Evolutionary conservation across 2,329 filamentous ascomycete genomes (phyloP).

Genomic region (Uncinocarpus reesii): DNA sequence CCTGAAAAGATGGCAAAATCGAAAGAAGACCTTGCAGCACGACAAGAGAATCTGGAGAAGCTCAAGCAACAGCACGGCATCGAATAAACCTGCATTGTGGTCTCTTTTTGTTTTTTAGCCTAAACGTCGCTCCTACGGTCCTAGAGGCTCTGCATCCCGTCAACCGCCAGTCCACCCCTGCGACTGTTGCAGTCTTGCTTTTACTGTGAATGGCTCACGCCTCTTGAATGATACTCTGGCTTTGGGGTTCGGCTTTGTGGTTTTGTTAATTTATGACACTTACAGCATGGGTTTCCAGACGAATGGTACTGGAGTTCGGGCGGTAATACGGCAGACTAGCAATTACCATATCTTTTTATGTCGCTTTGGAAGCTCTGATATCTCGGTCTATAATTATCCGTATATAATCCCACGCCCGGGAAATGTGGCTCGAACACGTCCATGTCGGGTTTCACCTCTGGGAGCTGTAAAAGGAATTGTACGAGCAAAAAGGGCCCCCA

Average conservation of each 20-base stretch:
- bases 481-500: too few species aligned
- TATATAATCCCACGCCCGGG: neutral
- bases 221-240: slow-evolving; percentile 2
- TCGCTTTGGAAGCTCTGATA: neutral
- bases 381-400: neutral
- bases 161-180: neutral
- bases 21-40: slow-evolving; percentile 86
- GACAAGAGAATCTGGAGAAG: slow-evolving; percentile 94
- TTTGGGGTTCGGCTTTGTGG: neutral
- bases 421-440: too few species aligned
- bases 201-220: slow-evolving; percentile 2
- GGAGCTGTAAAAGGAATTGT: too few species aligned
- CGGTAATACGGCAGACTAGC: slow-evolving; percentile 6
- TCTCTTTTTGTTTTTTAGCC: neutral
- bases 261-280: slow-evolving; percentile 4
- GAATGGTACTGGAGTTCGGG: neutral
- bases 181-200: slow-evolving; percentile 1
- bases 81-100: slow-evolving; percentile 58
- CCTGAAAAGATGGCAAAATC: slow-evolving; percentile 71
- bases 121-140: neutral
- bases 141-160: neutral
- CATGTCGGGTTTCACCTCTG: too few species aligned
- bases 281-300: slow-evolving; percentile 5
- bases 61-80: slow-evolving; percentile 97
- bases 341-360: slow-evolving; percentile 3